Conservation (phyloP, 257 asterid species). For the Lithospermum erythrorhizon region DNA sequence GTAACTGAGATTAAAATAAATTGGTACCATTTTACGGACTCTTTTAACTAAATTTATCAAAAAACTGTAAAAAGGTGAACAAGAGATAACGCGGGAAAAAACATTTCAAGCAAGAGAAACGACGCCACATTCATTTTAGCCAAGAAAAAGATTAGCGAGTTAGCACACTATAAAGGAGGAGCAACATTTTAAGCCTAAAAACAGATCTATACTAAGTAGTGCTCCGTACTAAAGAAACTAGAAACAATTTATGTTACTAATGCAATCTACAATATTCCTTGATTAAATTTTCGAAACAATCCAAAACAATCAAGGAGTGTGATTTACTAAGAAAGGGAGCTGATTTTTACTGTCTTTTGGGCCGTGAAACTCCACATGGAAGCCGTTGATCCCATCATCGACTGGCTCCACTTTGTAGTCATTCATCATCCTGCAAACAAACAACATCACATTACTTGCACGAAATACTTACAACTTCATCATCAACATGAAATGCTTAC, state of each 20-base stretch:
- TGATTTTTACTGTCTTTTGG: slow-evolving; percentile 75
- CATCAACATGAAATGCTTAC: slow-evolving; percentile 28
- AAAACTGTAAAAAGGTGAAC: no score
- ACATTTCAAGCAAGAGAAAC: neutral
- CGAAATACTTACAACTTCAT: neutral
- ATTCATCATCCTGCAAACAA: slow-evolving; percentile 79
- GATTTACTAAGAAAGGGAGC: neutral
- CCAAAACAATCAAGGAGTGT: neutral
- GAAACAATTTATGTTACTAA: neutral
- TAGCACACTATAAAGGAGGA: no score
- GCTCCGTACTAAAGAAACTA: no score
- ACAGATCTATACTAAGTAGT: no score
- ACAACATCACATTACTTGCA: neutral
- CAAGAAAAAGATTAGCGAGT: no score
- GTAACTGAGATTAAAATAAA: neutral
- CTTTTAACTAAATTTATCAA: neutral
- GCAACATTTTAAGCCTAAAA: no score
- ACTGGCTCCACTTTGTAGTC: slow-evolving; percentile 77
- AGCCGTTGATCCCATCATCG: slow-evolving; percentile 76
- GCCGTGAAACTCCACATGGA: slow-evolving; percentile 82
- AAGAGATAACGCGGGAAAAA: neutral
- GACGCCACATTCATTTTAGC: no score
- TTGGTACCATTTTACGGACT: neutral
- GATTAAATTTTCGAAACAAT: neutral
- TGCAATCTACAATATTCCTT: neutral